Evolutionary conservation across 305 asterid genomes (phyloP).

Genomic region (Rubia balearica): DNA sequence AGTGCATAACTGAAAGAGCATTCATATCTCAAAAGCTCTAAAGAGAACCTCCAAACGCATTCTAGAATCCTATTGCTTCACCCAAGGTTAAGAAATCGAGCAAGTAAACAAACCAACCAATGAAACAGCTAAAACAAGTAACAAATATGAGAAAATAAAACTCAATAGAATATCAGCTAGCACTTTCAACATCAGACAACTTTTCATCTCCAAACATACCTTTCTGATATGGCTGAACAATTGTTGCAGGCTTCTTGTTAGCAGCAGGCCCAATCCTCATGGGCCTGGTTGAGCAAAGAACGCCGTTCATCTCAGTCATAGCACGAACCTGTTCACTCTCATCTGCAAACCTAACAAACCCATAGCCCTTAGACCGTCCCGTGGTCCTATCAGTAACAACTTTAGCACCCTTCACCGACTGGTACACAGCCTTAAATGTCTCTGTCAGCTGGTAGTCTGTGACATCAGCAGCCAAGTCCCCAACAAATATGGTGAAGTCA

Average conservation of each 20-base stretch:
- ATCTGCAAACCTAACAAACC: slow-evolving; percentile 72
- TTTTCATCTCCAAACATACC: slow-evolving; percentile 31
- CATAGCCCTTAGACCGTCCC: slow-evolving; percentile 86
- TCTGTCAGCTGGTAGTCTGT: slow-evolving; percentile 61
- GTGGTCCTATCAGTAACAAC: slow-evolving; percentile 72
- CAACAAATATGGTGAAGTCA: slow-evolving; percentile 72
- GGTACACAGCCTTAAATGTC: slow-evolving; percentile 52
- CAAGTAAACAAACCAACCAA: slow-evolving; percentile 25
- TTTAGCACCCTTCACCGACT: slow-evolving; percentile 74
- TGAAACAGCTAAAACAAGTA: slow-evolving; percentile 19
- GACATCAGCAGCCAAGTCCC: slow-evolving; percentile 85
- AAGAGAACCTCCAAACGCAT: slow-evolving; percentile 32
- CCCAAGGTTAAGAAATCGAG: slow-evolving; percentile 21
- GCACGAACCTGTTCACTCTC: slow-evolving; percentile 76
- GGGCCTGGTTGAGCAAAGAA: slow-evolving; percentile 67
- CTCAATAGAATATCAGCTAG: slow-evolving; percentile 2
- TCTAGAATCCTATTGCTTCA: slow-evolving; percentile 29
- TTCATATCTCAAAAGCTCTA: slow-evolving; percentile 37
- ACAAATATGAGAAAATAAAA: slow-evolving; percentile 14
- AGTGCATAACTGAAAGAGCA: slow-evolving; percentile 33
- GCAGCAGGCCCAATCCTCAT: slow-evolving; percentile 91
- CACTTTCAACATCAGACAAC: neutral
- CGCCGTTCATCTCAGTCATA: slow-evolving; percentile 81
- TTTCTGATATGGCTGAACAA: slow-evolving; percentile 41
- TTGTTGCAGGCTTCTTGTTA: slow-evolving; percentile 53